Evolutionary conservation across 306 rosid genomes (phyloP).

Genomic region (Cucumis hystrix): DNA sequence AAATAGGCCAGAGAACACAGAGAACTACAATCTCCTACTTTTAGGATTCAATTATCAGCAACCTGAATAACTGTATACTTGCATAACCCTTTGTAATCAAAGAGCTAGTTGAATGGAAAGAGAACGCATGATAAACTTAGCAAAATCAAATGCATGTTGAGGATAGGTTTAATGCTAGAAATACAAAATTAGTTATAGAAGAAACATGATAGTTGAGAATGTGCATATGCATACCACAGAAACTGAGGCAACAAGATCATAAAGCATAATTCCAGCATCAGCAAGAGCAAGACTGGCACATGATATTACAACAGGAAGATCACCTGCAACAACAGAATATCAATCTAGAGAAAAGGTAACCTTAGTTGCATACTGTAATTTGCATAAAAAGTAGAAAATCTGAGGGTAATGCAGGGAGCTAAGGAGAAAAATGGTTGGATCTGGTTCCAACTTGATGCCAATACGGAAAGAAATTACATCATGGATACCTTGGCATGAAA

Average conservation of each 20-base stretch:
- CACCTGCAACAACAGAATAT: slow-evolving; percentile 36
- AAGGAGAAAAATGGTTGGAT: neutral
- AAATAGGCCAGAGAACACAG: neutral
- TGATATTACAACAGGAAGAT: slow-evolving; percentile 84
- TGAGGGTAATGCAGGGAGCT: neutral
- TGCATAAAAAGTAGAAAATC: neutral
- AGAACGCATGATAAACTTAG: neutral
- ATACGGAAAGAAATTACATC: neutral
- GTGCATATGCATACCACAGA: slow-evolving; percentile 64
- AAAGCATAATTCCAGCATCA: slow-evolving; percentile 95
- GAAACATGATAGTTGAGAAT: neutral
- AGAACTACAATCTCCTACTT: neutral
- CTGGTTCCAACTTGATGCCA: neutral
- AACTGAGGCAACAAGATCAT: slow-evolving; percentile 87
- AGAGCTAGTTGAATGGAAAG: neutral
- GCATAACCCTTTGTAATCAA: neutral
- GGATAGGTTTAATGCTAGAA: neutral
- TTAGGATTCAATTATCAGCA: neutral
- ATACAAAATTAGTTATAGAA: neutral
- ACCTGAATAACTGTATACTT: neutral
- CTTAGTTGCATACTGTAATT: slow-evolving; percentile 1
- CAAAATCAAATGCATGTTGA: neutral
- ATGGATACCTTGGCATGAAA: neutral
- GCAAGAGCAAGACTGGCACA: slow-evolving; percentile 98
- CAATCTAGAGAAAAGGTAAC: neutral